A percentile compares a stretch with the other conserved stretches of the same genome.
These are phyloP conservation scores for Orbilia ellipsospora DNA, from an alignment of 2,329 filamentous ascomycete species.

Conservation along the genomic window DNA sequence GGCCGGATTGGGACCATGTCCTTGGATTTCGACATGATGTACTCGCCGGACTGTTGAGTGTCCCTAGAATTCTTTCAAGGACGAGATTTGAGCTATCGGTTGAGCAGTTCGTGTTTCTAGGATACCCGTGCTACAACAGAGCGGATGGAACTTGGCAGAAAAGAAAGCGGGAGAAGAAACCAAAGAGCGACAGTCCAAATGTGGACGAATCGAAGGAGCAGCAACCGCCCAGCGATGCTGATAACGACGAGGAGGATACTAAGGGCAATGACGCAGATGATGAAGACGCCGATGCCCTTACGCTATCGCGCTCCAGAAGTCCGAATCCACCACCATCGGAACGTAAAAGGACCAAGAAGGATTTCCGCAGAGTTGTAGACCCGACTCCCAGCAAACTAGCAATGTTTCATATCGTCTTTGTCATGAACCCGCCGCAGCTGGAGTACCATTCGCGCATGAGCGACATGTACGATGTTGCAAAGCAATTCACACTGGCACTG, in stretches of 20 bases:
- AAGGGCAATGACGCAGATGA: constrained; percentile 59
- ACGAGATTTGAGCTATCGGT: constrained; percentile 82
- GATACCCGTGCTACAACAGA: constrained; percentile 83
- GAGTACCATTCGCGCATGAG: constrained; percentile 78
- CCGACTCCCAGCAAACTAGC: constrained; percentile 38
- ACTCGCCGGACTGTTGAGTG: constrained; percentile 82
- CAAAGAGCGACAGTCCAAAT: constrained; percentile 19
- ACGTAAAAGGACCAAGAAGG: constrained; percentile 70
- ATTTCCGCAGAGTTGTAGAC: constrained; percentile 76
- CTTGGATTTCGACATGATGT: constrained; percentile 80
- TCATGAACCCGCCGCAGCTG: constrained; percentile 80
- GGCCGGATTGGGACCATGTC: constrained; percentile 72
- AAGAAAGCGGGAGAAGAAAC: constrained; percentile 66
- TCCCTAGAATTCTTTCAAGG: constrained; percentile 80
- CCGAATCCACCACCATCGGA: constrained; percentile 61
- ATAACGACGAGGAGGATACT: constrained; percentile 61
- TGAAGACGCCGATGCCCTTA: constrained; percentile 59
- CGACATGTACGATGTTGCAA: constrained; percentile 87
- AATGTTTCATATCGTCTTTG: constrained; percentile 98
- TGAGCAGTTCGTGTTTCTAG: constrained; percentile 81
- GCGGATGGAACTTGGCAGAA: constrained; percentile 82
- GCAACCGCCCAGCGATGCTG: constrained; percentile 60
- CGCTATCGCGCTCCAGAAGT: constrained; percentile 60
- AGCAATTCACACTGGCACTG: constrained; percentile 90
- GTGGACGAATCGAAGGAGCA: constrained; percentile 31